Evolutionary conservation across 768 basidiomycete genomes (phyloP), one percentile per base, ranked within the genome.

Genomic region (Lactarius tabidus): DNA sequence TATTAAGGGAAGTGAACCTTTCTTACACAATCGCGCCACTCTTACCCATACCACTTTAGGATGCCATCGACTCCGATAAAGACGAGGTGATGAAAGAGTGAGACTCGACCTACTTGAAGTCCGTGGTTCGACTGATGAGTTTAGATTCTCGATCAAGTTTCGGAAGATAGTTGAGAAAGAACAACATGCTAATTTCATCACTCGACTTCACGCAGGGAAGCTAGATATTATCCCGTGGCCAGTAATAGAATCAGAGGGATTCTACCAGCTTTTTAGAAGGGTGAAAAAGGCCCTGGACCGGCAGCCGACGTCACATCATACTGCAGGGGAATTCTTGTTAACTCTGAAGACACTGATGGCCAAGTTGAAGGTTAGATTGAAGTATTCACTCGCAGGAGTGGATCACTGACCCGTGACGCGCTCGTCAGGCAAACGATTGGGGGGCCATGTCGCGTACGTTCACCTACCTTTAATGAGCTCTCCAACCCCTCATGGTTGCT

Each of bases 331-430:
- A 63, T 87, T 88, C 66, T 72, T 87, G 10, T 80, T 82, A 28
- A 77, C 80, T 2, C 72, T 88, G 72, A 87, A 87, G 72, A 84
- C 84, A 0, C 67, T 87, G 48, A 87, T 87, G 86, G 86, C 86
- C 7, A 88, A 87, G 62, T 69, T 87, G 51, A 87, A 87, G 79
- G 86, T 84, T 43, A 20, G 62, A 38, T 41, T 26, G 6, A 33
- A 5, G 23, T 28, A 53, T 56, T 5, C 14, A 12, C 2, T 2
- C 0, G 23, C 23, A 26, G 12, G 20, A 5, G 15, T 15, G 26
- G 2, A 15, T 9, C 14, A 48, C 63, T 55, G 28, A 41, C 14
- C 5, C 8, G 6, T 17, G 29, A 15, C 39, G 17, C 28, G 6
- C 9, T 6, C 18, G 15, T 45, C 58, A 86, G 85, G 79, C 83